A percentile compares a stretch with the other conserved stretches of the same genome.
Conservation (phyloP, 176 grass and related monocot genomes). For the Aegilops speltoides region DNA sequence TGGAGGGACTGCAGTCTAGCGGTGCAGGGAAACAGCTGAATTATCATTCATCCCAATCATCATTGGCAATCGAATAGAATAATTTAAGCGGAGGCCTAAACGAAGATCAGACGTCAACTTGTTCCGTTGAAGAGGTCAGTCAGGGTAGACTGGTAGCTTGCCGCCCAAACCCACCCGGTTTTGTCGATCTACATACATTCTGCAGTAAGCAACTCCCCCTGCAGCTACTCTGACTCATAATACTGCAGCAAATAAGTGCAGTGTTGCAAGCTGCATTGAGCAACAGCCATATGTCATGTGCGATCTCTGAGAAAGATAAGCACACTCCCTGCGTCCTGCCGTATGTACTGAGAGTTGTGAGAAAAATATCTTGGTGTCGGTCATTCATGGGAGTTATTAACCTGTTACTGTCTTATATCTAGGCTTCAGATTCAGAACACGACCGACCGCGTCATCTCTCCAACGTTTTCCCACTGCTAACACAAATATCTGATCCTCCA, state of each 20-base stretch:
- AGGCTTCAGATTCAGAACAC: neutral
- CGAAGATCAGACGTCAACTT: constrained; percentile 5
- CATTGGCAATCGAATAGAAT: constrained; percentile 19
- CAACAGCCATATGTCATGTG: no score
- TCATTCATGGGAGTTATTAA: neutral
- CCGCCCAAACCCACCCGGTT: constrained; percentile 25
- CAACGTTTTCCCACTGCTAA: neutral
- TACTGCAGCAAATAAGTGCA: no score
- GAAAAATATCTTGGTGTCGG: no score
- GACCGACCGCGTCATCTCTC: neutral
- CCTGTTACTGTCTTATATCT: neutral
- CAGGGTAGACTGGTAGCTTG: constrained; percentile 31
- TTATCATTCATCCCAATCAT: neutral
- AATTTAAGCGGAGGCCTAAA: neutral
- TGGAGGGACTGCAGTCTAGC: neutral
- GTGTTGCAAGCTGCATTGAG: no score
- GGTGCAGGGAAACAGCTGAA: neutral
- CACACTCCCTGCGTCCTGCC: no score
- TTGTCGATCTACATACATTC: neutral
- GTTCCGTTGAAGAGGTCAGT: constrained; percentile 11
- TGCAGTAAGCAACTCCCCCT: neutral
- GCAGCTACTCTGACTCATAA: no score
- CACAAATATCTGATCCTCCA: constrained; percentile 2
- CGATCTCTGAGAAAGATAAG: no score
- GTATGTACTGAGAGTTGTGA: no score